Base-by-base conservation (phyloP, 2,329 filamentous ascomycete genomes). In the Rosellinia necatrix region DNA sequence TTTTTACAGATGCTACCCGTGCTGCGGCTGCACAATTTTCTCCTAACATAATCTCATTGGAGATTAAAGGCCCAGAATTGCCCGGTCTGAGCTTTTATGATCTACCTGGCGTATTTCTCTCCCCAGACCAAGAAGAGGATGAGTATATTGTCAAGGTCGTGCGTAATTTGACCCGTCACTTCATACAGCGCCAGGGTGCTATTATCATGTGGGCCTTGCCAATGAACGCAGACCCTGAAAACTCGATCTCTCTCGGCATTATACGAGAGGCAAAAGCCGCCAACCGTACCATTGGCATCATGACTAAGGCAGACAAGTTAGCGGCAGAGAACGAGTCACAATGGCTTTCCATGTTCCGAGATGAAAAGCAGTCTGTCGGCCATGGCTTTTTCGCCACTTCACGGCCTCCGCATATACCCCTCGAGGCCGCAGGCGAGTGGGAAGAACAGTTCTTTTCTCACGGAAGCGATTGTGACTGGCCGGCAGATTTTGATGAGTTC, bases 61-160 rank as follows among this genome's bases (percentile, higher is more conserved):
- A 91, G 49, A 91, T 96, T 22, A 84, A 84, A 0, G 88, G 87
- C 0, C 88, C 89, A 0, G 79, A 78, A 0, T 79, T 93, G 0
- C 87, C 90, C 0, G 85, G 90, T 5, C 70, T 96, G 0, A 91
- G 88, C 0, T 96, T 96, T 64, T 93, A 90, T 58, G 92, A 96
- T 58, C 78, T 96, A 0, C 92, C 92, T 0, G 92, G 92, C 0
- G 85, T 96, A 0, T 93, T 96, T 59, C 84, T 86, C 17, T 87
- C 87, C 6, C 81, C 87, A 0, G 83, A 85, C 2, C 78, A 85
- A 6, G 81, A 81, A 6, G 77, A 83, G 2, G 85, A 92, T 13
- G 78, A 82, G 8, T 89, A 89, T 53, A 75, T 93, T 0, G 87
- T 92, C 10, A 76, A 80, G 0, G 84, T 94, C 0, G 88, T 96